A percentile compares a stretch with the other conserved stretches of the same genome.
Evolutionary conservation across 805 yeast genomes (phyloP).

Genomic region (Candida hungchunana): DNA sequence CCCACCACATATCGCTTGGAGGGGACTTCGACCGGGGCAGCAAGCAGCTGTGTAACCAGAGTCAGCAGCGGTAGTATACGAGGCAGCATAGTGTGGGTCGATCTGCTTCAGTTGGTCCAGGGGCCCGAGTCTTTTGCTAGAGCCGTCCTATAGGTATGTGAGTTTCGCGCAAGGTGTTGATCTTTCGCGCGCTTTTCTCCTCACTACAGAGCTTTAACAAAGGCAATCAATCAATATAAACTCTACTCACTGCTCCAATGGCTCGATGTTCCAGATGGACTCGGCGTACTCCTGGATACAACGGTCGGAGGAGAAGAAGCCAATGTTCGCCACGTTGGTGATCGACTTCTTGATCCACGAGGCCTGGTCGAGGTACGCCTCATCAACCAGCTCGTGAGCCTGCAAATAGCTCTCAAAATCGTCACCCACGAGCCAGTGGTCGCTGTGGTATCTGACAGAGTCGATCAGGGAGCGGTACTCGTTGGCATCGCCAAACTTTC

Average conservation of each 20-base stretch:
- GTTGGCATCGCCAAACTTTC: slow-evolving; percentile 64
- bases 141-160: no score
- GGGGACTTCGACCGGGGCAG: slow-evolving; percentile 18
- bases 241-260: slow-evolving; percentile 29
- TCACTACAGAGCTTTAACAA: background rate
- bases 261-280: slow-evolving; percentile 89
- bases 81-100: no score
- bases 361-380: slow-evolving; percentile 59
- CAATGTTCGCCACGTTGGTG: slow-evolving; percentile 83
- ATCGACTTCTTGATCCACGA: slow-evolving; percentile 78
- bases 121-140: no score
- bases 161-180: no score
- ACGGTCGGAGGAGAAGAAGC: slow-evolving; percentile 87
- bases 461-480: slow-evolving; percentile 69
- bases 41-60: slow-evolving; percentile 2
- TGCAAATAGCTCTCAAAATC: slow-evolving; percentile 86
- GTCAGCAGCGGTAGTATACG: background rate
- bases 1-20: slow-evolving; percentile 16
- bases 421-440: slow-evolving; percentile 80
- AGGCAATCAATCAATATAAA: no score
- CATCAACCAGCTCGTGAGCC: slow-evolving; percentile 74
- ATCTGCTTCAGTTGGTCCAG: no score
- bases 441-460: slow-evolving; percentile 69
- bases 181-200: background rate
- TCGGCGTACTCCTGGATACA: slow-evolving; percentile 92